Evolutionary conservation across 176 grass and related monocot species (phyloP), one percentile per base, ranked within the genome.

Genomic region (Oryza punctata): DNA sequence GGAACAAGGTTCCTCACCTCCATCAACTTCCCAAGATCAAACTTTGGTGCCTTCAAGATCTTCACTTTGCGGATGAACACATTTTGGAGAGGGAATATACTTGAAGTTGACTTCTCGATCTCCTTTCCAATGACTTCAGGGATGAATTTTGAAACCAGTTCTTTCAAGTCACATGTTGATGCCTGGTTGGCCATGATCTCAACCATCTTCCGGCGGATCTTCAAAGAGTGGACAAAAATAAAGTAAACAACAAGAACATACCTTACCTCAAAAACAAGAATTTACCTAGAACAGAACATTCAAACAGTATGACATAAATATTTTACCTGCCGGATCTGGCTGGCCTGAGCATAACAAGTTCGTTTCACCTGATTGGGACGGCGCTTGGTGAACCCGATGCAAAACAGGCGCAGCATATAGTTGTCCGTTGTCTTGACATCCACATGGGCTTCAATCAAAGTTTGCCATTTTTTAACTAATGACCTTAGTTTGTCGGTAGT

Each of bases 1-100:
- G 11, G n/a, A 86, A 63, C 14, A 18, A 65, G 37, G 76, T 28
- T 78, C 15, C 27, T 71, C 91, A 94, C 94, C 89, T 94, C 94
- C 94, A 97, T 97, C 10, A 97, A 82, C 54, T 94, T 97, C 27
- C 94, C 94, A 6, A 97, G 49, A 79, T 97, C 94, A n/a, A 97
- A 97, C 47, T 97, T 97, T 0, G 94, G 94, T 28, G 94, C 84
- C 69, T 97, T 97, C 37, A 97, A 67, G 82, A 97, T 94, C 87
- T 97, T 97, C 10, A 90, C 94, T 76, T 97, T 94, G n/a, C 91
- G 87, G 70, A 97, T 89, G 70, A 90, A 97, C 0, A 97, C 91
- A 50, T 97, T 91, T 19, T 97, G 94, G 8, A 97, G 82, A 0
- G 94, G 94, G 27, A 82, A 97, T 16, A 97, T 97, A 72, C 89